Evolutionary conservation across 2,329 filamentous ascomycete species (phyloP).

Genomic region (Botrytis paeoniae): DNA sequence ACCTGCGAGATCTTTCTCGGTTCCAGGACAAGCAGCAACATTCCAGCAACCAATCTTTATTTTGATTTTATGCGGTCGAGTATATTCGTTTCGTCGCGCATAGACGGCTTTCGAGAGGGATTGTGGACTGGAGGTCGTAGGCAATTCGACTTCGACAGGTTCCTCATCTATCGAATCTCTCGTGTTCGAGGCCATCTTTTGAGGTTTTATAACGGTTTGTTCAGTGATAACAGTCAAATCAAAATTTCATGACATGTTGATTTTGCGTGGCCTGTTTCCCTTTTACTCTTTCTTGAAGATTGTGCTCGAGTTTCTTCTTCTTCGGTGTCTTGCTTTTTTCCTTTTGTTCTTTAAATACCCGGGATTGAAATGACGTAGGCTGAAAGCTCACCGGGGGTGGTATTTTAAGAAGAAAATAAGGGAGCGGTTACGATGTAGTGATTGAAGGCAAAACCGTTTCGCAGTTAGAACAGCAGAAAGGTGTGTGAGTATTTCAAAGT

Average conservation of each 20-base stretch:
- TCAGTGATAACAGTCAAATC: neutral
- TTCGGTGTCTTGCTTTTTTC: neutral
- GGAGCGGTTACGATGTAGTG: neutral
- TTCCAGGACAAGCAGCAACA: slow-evolving; percentile 78
- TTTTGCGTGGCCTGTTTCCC: neutral
- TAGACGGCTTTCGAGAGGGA: slow-evolving; percentile 65
- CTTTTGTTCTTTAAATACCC: neutral
- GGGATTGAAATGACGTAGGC: slow-evolving; percentile 17
- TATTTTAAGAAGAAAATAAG: neutral
- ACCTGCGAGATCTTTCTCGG: slow-evolving; percentile 79
- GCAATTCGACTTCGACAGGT: slow-evolving; percentile 18
- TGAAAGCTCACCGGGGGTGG: neutral
- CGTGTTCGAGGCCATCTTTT: slow-evolving; percentile 23
- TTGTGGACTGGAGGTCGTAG: slow-evolving; percentile 45
- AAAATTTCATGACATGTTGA: slow-evolving; percentile 20
- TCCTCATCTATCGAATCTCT: slow-evolving; percentile 23
- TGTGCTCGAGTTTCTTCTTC: slow-evolving; percentile 1
- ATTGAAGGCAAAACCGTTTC: neutral
- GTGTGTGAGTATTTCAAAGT: neutral
- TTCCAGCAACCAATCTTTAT: slow-evolving; percentile 97
- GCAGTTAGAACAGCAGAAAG: neutral
- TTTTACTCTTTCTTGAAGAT: slow-evolving; percentile 1
- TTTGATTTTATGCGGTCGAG: slow-evolving; percentile 67
- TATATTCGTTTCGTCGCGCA: slow-evolving; percentile 75
- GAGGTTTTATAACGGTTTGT: neutral